Base-by-base conservation (phyloP, 2,329 filamentous ascomycete genomes). In the Volutella citrinella region DNA sequence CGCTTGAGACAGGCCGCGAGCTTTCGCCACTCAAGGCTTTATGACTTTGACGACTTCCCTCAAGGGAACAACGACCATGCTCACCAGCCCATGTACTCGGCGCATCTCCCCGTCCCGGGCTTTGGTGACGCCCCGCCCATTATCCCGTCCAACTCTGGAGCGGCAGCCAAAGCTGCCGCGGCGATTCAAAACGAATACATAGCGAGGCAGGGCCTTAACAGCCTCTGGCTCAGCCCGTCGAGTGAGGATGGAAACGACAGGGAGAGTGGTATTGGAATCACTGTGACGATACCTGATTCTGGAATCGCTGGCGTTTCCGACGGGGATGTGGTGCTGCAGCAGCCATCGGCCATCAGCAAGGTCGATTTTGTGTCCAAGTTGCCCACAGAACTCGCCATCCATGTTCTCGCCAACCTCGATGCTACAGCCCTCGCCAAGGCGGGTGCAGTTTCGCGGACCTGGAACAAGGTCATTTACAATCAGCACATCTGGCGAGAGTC, bases 261-360 rank as follows among this genome's bases (percentile, higher is more conserved):
- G 17, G 78, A 83, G 59, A 82, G 80, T 47, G 78, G 78, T 14
- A 80, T 83, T 32, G 78, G 77, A 19, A 82, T 83, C 30, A 65
- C 70, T 2, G 58, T 80, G 4, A 70, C 71, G 3, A 56, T 66
- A 13, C 59, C 65, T 13, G 64, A 64, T 5, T 43, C 56, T 2
- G 63, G 64, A n/a, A 19, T 26, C 17, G 56, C 57, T 5, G 63
- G 67, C 12, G 53, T 60, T 3, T 54, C 53, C 15, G 59, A 66
- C 10, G 48, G 47, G 6, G 56, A 54, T n/a, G 43, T 50, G 15
- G 42, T 53, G 10, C 51, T 57, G 10, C 56, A 55, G 8, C 54
- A 60, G 19, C 61, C 64, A 19, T 49, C 60, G 14, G 59, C 51
- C 32, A 76, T 78, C 38, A 71, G 66, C 52, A 67, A 70, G 27